Evolutionary conservation across 257 asterid genomes (phyloP), one percentile per base, ranked within the genome.

Genomic region (Petunia axillaris): DNA sequence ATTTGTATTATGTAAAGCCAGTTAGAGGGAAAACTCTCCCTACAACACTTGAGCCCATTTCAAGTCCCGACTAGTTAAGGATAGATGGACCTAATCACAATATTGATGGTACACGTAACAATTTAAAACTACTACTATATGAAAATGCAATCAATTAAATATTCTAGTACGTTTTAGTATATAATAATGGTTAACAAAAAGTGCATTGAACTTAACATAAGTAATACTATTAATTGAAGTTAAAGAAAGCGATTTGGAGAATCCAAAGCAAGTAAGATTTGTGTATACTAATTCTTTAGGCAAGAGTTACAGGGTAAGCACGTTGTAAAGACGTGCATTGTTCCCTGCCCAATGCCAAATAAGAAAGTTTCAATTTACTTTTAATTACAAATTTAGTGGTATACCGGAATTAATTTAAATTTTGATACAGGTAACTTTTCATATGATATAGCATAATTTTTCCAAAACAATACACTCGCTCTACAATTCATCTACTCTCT

Each of bases 271-370:
- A 35, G 62, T 50, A 50, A 50, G 78, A 73, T 73, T 50, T 73
- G 46, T 50, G 16, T 35, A 13, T 36, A 13, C 25, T 50, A 73
- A 35, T 35, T 11, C 10, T 73, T 50, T 73, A 73, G 43, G 62
- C 78, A 11, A 50, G 35, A 11, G 35, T 50, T 50, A 73, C 62
- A 73, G 78, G 46, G 48, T 73, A 35, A 73, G 62, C 78, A 73
- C 78, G 78, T 73, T 73, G 44, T 4, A 73, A 50, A 73, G 78
- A 50, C 78, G 78, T 73, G 62, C 78, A 50, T 36, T 73, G 62
- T 73, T 46, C 78, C 78, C 78, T 25, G 14, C 62, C 77, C 78
- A 50, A 73, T 41, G 7, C 40, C 50, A 35, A 54, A 48, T 3
- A 11, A 71, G 44, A 50, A 73, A 73, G 16, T 50, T 35, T 10